These are phyloP conservation scores for Gastrodia elata DNA, from an alignment of 106 monocot genomes.

Conservation along the genomic window DNA sequence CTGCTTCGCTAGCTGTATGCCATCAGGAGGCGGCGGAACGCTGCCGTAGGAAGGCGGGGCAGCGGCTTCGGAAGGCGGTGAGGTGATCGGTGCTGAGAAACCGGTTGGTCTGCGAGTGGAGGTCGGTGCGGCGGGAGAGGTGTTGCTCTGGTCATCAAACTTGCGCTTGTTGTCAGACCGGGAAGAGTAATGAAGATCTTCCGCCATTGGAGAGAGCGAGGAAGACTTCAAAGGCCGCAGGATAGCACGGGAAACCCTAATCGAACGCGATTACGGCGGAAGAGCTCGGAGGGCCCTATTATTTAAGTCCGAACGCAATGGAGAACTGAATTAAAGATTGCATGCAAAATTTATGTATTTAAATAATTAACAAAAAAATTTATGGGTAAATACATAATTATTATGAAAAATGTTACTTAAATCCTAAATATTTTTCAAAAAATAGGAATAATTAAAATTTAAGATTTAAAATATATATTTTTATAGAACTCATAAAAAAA, in stretches of 20 bases:
- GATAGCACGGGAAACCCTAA: not conserved
- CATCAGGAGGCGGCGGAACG: conserved; percentile 60
- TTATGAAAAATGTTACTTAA: too few species aligned
- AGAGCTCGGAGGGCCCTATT: not conserved
- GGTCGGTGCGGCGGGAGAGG: conserved; percentile 8
- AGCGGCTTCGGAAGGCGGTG: conserved; percentile 12
- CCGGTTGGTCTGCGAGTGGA: conserved; percentile 48
- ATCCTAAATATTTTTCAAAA: too few species aligned
- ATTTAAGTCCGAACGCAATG: too few species aligned
- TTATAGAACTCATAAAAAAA: too few species aligned
- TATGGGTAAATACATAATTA: too few species aligned
- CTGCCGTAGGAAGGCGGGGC: conserved; percentile 50
- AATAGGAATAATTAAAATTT: too few species aligned
- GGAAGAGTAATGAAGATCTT: conserved; percentile 40
- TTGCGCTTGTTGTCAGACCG: conserved; percentile 68
- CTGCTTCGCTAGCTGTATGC: conserved; percentile 74
- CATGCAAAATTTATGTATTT: too few species aligned
- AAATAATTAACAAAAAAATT: too few species aligned
- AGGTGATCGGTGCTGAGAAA: conserved; percentile 47
- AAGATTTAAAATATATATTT: too few species aligned
- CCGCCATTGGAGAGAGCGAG: conserved; percentile 35
- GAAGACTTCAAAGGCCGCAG: not conserved
- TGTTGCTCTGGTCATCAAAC: conserved; percentile 45
- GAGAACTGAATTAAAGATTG: too few species aligned
- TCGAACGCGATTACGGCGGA: not conserved